phyloP scores from a whole-genome alignment of 1,284 basidiomycete genomes.

The Leccinum insolens region DNA sequence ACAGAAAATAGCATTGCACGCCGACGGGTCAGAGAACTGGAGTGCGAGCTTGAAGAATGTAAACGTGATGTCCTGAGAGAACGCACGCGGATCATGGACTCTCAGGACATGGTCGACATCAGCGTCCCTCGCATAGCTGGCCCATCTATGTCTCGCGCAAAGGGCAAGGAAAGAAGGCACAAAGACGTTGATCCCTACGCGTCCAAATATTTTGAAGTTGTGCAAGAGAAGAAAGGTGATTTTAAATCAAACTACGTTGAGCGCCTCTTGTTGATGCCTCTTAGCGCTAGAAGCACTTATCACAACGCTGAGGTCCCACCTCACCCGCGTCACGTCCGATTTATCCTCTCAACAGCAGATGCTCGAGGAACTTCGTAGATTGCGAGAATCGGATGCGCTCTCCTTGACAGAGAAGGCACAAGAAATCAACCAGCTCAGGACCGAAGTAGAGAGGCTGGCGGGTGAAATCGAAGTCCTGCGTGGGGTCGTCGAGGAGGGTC shows the following conservation, averaged over 20 bases:
- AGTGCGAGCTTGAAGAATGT: slow-evolving; percentile 78
- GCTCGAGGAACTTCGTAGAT: slow-evolving; percentile 62
- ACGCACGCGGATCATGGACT: slow-evolving; percentile 60
- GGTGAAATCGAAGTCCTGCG: slow-evolving; percentile 64
- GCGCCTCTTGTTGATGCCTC: slow-evolving; percentile 12
- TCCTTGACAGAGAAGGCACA: slow-evolving; percentile 60
- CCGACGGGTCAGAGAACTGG: slow-evolving; percentile 78
- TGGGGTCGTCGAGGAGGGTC: slow-evolving; percentile 81
- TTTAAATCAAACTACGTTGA: neutral
- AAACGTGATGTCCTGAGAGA: slow-evolving; percentile 72
- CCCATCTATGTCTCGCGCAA: slow-evolving; percentile 30
- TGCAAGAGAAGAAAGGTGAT: slow-evolving; percentile 84
- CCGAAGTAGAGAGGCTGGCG: slow-evolving; percentile 75
- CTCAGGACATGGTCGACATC: slow-evolving; percentile 46
- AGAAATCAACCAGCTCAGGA: slow-evolving; percentile 62
- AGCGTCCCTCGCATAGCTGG: slow-evolving; percentile 15
- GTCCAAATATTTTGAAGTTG: slow-evolving; percentile 67
- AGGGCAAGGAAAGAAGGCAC: slow-evolving; percentile 38
- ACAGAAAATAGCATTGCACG: slow-evolving; percentile 80
- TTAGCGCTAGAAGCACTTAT: slow-evolving; percentile 65
- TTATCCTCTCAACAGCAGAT: slow-evolving; percentile 72
- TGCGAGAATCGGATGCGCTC: slow-evolving; percentile 65
- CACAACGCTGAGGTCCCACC: slow-evolving; percentile 66
- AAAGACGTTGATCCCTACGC: slow-evolving; percentile 43
- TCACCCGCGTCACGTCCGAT: slow-evolving; percentile 76